Evolutionary conservation across 192 early-diverging fungal genomes (phyloP).

Genomic region (Umbelopsis sp.): DNA sequence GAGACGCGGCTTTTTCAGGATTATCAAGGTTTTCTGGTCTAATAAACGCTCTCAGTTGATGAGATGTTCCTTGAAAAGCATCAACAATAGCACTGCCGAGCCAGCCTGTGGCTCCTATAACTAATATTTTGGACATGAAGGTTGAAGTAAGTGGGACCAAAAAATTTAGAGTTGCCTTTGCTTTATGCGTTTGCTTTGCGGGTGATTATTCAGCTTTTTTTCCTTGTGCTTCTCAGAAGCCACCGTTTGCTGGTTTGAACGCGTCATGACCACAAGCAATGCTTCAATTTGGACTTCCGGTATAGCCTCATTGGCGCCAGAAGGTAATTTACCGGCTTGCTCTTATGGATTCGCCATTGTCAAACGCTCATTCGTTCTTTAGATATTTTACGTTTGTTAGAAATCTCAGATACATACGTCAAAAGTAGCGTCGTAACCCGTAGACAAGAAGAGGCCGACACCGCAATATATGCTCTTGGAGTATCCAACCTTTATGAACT

Average conservation of each 20-base stretch:
- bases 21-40: background rate
- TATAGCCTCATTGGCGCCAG: background rate
- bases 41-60: conserved; percentile 10
- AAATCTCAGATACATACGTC: conserved; percentile 9
- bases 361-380: background rate
- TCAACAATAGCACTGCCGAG: background rate
- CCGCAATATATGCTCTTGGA: background rate
- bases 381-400: background rate
- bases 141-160: background rate
- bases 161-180: background rate
- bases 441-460: background rate
- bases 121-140: background rate
- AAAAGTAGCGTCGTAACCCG: background rate
- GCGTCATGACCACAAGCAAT: background rate
- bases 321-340: background rate
- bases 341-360: background rate
- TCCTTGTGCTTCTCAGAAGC: background rate
- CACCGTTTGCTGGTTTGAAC: background rate
- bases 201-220: background rate
- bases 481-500: conserved; percentile 15
- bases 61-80: background rate
- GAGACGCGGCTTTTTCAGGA: background rate
- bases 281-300: conserved; percentile 8
- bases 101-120: conserved; percentile 14
- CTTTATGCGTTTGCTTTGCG: background rate